phyloP scores from a whole-genome alignment of 768 basidiomycete genomes.

The Hypholoma sublateritium region DNA sequence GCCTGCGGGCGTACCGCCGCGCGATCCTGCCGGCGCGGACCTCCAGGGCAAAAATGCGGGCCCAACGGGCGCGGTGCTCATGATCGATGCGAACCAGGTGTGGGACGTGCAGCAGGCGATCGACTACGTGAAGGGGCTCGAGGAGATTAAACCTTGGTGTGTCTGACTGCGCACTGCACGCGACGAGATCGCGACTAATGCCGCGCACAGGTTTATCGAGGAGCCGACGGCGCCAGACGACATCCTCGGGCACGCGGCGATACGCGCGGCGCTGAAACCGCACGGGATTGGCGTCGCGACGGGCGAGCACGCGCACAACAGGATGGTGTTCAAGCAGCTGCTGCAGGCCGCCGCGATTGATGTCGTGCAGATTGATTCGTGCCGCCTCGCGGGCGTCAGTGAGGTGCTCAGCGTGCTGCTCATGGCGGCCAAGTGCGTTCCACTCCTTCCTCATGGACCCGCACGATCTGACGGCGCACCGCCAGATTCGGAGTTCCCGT shows the following conservation, averaged over 20 bases:
- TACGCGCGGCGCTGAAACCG: conserved; percentile 75
- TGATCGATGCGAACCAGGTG: conserved; percentile 98
- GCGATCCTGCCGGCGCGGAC: conserved; percentile 60
- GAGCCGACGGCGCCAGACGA: conserved; percentile 94
- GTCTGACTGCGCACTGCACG: conserved; percentile 8
- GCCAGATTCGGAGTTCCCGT: conserved; percentile 78
- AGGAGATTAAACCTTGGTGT: conserved; percentile 85
- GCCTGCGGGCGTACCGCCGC: conserved; percentile 54
- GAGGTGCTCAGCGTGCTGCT: conserved; percentile 89
- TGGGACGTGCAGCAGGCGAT: conserved; percentile 95
- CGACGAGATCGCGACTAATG: no score
- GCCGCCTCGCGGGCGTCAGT: conserved; percentile 89
- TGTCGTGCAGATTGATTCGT: conserved; percentile 94
- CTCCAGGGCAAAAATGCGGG: conserved; percentile 91
- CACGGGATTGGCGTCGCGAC: conserved; percentile 89
- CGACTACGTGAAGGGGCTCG: conserved; percentile 82
- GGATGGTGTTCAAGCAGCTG: conserved; percentile 94
- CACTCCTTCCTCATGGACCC: background rate
- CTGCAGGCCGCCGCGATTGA: conserved; percentile 91
- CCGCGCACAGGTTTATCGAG: conserved; percentile 74
- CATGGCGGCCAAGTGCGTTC: conserved; percentile 79
- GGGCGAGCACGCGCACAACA: conserved; percentile 93
- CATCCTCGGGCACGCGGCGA: conserved; percentile 79
- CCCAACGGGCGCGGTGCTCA: conserved; percentile 89
- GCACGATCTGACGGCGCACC: background rate